Conservation (phyloP, 2,329 filamentous ascomycete species). For the Trichoderma aggressivum region DNA sequence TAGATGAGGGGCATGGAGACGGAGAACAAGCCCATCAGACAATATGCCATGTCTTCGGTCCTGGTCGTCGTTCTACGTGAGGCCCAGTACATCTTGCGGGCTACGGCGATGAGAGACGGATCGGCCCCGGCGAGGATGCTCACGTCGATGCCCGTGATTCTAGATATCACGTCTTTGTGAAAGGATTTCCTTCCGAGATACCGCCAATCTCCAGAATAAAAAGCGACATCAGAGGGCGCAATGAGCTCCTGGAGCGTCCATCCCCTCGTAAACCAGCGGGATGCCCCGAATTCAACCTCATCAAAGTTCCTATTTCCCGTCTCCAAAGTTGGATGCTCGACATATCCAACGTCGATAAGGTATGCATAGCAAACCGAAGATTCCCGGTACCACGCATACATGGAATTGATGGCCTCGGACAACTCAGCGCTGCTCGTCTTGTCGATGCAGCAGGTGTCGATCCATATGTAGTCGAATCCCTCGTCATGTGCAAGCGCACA, state of each 20-base stretch:
- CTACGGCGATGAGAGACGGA: background rate
- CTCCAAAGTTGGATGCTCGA: background rate
- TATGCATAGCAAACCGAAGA: background rate
- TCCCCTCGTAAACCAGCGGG: background rate
- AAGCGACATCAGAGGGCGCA: background rate
- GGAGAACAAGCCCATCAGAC: constrained; percentile 23
- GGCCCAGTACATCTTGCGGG: constrained; percentile 21
- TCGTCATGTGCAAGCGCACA: background rate
- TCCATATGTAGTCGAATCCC: background rate
- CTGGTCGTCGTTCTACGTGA: constrained; percentile 19
- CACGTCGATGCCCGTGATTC: constrained; percentile 1
- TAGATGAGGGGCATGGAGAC: constrained; percentile 23
- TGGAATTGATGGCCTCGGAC: background rate
- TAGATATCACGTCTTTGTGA: background rate
- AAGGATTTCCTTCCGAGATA: background rate
- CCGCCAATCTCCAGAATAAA: background rate
- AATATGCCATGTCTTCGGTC: constrained; percentile 23
- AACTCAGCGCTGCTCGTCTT: background rate
- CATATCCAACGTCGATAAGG: background rate
- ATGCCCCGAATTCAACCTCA: background rate
- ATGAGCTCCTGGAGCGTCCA: background rate
- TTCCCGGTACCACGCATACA: background rate
- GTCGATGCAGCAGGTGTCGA: background rate
- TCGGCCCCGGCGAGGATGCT: background rate
- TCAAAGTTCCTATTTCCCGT: background rate